Evolutionary conservation across 495 filamentous ascomycete genomes (phyloP).

Genomic region (Xanthoparmelia taractica): DNA sequence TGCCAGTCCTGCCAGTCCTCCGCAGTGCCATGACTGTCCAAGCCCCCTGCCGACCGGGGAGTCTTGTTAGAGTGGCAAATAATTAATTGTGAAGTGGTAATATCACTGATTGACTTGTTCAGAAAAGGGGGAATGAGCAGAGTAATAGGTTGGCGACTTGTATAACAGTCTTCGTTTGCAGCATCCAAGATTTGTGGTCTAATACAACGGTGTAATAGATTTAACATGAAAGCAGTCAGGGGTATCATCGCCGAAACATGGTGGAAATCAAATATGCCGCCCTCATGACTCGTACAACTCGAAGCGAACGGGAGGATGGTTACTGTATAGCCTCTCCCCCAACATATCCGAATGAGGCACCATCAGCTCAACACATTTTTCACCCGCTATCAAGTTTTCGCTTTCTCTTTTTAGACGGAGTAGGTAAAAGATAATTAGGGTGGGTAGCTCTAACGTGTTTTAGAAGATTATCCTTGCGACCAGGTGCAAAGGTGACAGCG

Average conservation of each 20-base stretch:
- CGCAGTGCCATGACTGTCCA: neutral
- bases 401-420: neutral
- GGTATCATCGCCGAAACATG: neutral
- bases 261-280: neutral
- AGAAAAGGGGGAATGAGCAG: neutral
- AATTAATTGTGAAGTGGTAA: neutral
- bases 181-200: neutral
- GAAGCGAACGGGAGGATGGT: neutral
- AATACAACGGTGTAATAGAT: neutral
- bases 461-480: neutral
- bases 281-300: neutral
- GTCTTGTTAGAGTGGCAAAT: neutral
- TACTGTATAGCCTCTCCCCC: no score
- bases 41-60: neutral
- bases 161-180: neutral
- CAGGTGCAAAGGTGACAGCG: neutral
- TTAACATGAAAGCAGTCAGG: neutral
- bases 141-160: neutral
- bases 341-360: no score
- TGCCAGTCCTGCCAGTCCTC: neutral
- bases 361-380: no score
- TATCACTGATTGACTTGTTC: neutral
- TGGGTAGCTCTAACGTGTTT: neutral
- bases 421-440: neutral
- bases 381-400: neutral